These are phyloP conservation scores for Trypanosomatidae sp. DNA, from an alignment of 208 protist genomes.

Conservation along the genomic window DNA sequence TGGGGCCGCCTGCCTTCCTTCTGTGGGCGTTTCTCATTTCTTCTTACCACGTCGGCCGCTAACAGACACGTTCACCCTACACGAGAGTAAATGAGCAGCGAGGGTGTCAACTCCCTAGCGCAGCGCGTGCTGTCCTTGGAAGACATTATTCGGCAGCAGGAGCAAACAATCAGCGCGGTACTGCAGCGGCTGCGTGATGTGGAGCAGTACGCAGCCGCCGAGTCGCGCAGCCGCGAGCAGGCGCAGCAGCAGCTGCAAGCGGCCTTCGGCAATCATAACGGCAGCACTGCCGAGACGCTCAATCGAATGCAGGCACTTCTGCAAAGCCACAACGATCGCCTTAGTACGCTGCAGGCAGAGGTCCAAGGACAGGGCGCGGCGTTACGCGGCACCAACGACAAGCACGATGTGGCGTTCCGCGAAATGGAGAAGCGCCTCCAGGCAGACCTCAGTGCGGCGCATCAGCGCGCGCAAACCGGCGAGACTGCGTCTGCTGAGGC, in stretches of 20 bases:
- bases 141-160: constrained; percentile 77
- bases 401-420: constrained; percentile 38
- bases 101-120: constrained; percentile 46
- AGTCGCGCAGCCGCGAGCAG: constrained; percentile 46
- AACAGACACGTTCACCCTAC: too few species aligned
- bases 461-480: constrained; percentile 50
- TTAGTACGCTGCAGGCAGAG: constrained; percentile 59
- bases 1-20: background rate
- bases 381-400: constrained; percentile 52
- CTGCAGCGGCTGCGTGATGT: constrained; percentile 76
- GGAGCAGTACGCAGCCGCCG: constrained; percentile 68
- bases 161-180: constrained; percentile 51
- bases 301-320: constrained; percentile 24
- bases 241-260: constrained; percentile 46
- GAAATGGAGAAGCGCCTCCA: constrained; percentile 70
- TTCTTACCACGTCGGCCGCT: too few species aligned
- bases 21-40: background rate
- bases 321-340: constrained; percentile 47
- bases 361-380: constrained; percentile 42
- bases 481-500: constrained; percentile 55
- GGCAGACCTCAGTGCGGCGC: constrained; percentile 41
- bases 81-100: constrained; percentile 14
- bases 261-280: constrained; percentile 32
- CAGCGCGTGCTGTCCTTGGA: constrained; percentile 77
- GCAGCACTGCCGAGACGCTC: constrained; percentile 15